phyloP scores from a whole-genome alignment of 768 basidiomycete genomes.

The Tylopilus balloui region DNA sequence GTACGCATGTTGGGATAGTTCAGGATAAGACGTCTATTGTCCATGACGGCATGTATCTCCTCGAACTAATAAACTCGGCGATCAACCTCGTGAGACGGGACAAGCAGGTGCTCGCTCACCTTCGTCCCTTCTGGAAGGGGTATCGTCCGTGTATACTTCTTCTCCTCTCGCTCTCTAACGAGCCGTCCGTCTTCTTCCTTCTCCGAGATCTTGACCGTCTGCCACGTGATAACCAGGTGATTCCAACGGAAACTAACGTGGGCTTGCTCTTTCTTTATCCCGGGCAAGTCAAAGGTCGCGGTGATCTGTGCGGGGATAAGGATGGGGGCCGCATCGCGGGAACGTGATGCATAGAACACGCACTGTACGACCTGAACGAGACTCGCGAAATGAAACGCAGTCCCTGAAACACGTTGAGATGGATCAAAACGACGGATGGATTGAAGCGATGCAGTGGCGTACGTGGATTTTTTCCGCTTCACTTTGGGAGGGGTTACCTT shows the following conservation, averaged over 20 bases:
- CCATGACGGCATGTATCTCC: conserved; percentile 66
- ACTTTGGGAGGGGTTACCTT: conserved; percentile 38
- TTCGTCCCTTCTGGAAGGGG: conserved; percentile 72
- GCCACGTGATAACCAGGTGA: conserved; percentile 64
- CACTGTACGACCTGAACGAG: conserved; percentile 58
- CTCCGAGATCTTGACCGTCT: conserved; percentile 53
- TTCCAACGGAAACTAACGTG: conserved; percentile 69
- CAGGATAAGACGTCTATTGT: conserved; percentile 54
- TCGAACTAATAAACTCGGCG: conserved; percentile 48
- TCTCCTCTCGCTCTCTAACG: conserved; percentile 61
- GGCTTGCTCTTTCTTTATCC: conserved; percentile 67
- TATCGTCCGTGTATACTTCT: conserved; percentile 60
- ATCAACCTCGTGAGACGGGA: not conserved
- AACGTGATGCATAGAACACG: conserved; percentile 19
- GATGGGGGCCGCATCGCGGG: conserved; percentile 8
- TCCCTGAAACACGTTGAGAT: conserved; percentile 17
- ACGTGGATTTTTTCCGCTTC: conserved; percentile 65
- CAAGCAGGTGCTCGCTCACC: conserved; percentile 35
- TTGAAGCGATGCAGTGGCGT: conserved; percentile 24
- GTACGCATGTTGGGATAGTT: conserved; percentile 53
- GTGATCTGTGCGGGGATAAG: conserved; percentile 43
- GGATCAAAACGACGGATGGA: conserved; percentile 14
- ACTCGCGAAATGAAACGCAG: conserved; percentile 69
- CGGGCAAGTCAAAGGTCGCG: conserved; percentile 66
- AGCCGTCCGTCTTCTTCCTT: conserved; percentile 56